phyloP scores from a whole-genome alignment of 371 early-diverging fungal species.

The Rhizopus stolonifer region DNA sequence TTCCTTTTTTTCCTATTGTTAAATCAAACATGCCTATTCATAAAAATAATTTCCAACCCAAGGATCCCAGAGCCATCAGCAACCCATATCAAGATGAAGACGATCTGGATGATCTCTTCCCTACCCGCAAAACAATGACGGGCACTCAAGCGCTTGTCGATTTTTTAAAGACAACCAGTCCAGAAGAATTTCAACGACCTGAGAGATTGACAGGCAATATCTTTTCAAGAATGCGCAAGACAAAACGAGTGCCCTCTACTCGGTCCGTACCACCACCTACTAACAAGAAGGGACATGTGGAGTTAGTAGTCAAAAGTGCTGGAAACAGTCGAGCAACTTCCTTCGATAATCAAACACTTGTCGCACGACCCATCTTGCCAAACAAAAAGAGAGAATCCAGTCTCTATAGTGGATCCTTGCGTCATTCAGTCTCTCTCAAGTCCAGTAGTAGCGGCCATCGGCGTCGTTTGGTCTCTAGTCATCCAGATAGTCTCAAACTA shows the following conservation, averaged over 20 bases:
- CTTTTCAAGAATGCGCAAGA: constrained; percentile 36
- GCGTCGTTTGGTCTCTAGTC: background rate
- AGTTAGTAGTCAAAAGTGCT: constrained; percentile 31
- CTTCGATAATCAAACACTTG: constrained; percentile 23
- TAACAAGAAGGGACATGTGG: constrained; percentile 31
- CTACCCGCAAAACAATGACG: constrained; percentile 26
- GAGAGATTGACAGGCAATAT: constrained; percentile 23
- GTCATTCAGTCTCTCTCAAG: constrained; percentile 34
- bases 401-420: constrained; percentile 38
- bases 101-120: constrained; percentile 21
- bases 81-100: constrained; percentile 17
- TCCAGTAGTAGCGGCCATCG: background rate
- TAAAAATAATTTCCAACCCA: constrained; percentile 24
- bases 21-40: constrained; percentile 6
- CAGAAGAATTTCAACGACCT: constrained; percentile 46
- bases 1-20: constrained; percentile 4
- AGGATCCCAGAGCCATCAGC: constrained; percentile 24
- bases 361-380: constrained; percentile 34
- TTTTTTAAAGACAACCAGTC: constrained; percentile 47
- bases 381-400: constrained; percentile 40
- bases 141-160: constrained; percentile 47
- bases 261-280: constrained; percentile 15
- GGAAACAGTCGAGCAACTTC: constrained; percentile 22
- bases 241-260: constrained; percentile 22
- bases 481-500: constrained; percentile 1